Base-by-base conservation (phyloP, 352 stramenopile genomes). In the Bremia lactucae region DNA sequence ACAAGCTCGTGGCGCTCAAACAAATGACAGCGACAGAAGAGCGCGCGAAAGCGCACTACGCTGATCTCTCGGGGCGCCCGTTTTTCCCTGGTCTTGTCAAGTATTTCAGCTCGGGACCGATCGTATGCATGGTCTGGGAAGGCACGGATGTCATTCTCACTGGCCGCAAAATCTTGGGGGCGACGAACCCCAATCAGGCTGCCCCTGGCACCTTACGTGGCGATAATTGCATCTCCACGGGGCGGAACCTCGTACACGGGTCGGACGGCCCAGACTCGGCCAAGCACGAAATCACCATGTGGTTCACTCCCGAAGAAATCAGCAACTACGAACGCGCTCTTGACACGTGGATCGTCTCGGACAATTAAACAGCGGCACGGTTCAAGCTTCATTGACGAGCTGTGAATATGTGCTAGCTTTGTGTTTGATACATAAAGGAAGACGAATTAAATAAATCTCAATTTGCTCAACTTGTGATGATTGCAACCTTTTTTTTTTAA, bases 111-210 rank as follows among this genome's bases (percentile, higher is more conserved):
- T 96, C 82, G 43, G 93, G 93, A 41, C 93, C 93, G 29, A 96
- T 98, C 54, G 87, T 97, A 28, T 96, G 84, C 83, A 97, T 98
- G 90, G 81, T 84, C 31, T 95, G 83, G 79, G 84, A 96, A 57
- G 86, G 87, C 53, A 95, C 86, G 46, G 84, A 96, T 61, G 87
- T 96, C 49, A 96, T 97, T 65, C 76, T 90, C 49, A 94, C 91
- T 42, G 90, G 88, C 42, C 84, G 93, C 59, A 95, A 97, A 71
- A 97, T 98, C 75, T 60, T 97, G 31, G 89, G 91, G 20, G 88
- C 94, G 48, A 97, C 91, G 42, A 96, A 97, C 73, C 91, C 94
- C 29, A 88, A 96, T 59, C 78, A 86, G 20, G 91, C 84, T n/a
- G 88, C 90, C 14, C 89, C 87, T 11, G 94, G 94, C 54, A 94